These are phyloP conservation scores for Fusarium stilboides DNA, from an alignment of 2,329 filamentous ascomycete species.

Conservation along the genomic window DNA sequence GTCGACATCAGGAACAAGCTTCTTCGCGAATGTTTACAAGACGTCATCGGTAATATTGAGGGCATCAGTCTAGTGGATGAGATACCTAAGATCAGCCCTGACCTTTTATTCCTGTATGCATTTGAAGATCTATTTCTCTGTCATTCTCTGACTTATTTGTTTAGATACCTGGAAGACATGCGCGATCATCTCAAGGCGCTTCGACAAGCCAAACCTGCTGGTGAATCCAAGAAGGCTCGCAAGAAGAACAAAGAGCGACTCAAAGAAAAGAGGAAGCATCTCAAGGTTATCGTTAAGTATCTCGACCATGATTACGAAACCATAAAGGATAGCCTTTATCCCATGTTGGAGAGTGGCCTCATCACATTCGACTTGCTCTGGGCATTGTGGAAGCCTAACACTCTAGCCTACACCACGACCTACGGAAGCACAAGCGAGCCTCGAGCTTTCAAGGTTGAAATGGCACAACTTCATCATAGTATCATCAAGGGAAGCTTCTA, in stretches of 20 bases:
- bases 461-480: constrained; percentile 77
- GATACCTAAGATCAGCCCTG: constrained; percentile 79
- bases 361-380: constrained; percentile 92
- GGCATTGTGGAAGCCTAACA: constrained; percentile 91
- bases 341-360: constrained; percentile 83
- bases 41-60: constrained; percentile 56
- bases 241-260: constrained; percentile 74
- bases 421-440: constrained; percentile 84
- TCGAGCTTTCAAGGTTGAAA: constrained; percentile 85
- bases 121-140: neutral
- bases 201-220: constrained; percentile 68
- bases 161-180: constrained; percentile 83
- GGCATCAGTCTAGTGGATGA: constrained; percentile 85
- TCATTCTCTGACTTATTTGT: constrained; percentile 15
- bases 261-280: constrained; percentile 71
- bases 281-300: constrained; percentile 82
- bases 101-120: constrained; percentile 75
- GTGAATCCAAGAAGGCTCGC: constrained; percentile 67
- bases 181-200: constrained; percentile 74
- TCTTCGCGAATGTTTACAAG: constrained; percentile 74
- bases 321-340: constrained; percentile 82
- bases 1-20: constrained; percentile 90
- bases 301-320: constrained; percentile 86
- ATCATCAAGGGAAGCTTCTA: constrained; percentile 84
- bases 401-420: constrained; percentile 81